Evolutionary conservation across 2,329 filamentous ascomycete species (phyloP), one percentile per base, ranked within the genome.

Genomic region (Cytospora leucostoma): DNA sequence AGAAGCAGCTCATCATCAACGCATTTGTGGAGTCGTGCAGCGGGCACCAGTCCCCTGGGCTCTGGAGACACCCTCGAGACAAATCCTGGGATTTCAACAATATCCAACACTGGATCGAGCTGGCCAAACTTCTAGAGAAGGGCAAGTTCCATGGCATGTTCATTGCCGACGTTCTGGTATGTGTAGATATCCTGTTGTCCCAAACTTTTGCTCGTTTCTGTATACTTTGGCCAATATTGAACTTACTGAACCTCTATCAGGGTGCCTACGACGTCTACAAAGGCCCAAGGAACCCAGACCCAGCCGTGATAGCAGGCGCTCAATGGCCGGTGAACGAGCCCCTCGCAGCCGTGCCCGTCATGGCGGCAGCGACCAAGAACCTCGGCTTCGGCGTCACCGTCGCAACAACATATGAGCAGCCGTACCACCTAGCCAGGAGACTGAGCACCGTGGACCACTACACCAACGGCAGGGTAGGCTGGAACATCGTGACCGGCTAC

Each of bases 271-370:
- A 91, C 75, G 87, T 91, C 2, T 91, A 90, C 73, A 84, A 84
- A 59, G 82, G 83, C 0, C 80, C 81, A 0, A 68, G 71, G 38
- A 87, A 84, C 0, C 77, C 90, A 3, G 80, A 84, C 1, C 83
- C 87, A 1, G 85, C 86, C 0, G 82, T 88, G 33, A 75, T 80
- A 7, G 86, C 86, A 0, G 88, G 86, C 0, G 85, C 87, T 0
- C 88, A 91, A 73, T 91, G 87, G 84, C 88, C 88, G 0, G 85
- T 90, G 19, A 89, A 89, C 33, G 88, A 91, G 71, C 88, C 88
- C 0, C 71, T 91, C 2, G 81, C 83, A 1, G 81, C 87, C 0
- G 79, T 91, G 1, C 81, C 88, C 1, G 88, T 88, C 0, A 89
- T 91, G 87, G 88, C 88, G 1, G 87, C 88, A 0, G 88, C 79